These are phyloP conservation scores for Magnaporthiopsis rhizophila DNA, from an alignment of 2,329 filamentous ascomycete species.

Conservation along the genomic window DNA sequence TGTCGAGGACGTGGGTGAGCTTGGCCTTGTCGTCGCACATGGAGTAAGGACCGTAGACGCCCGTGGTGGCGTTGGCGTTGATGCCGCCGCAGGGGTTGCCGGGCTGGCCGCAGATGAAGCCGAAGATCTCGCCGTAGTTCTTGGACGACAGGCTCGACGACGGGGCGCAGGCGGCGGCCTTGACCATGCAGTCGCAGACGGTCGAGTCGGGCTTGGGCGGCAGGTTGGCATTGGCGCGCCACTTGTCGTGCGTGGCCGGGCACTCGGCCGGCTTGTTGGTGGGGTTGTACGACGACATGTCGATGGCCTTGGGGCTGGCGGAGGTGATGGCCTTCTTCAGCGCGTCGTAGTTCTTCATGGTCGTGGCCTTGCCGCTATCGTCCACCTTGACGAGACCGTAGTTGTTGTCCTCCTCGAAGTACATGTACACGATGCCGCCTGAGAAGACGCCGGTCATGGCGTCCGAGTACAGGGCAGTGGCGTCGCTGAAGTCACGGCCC, in stretches of 20 bases:
- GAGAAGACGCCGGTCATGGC: constrained; percentile 86
- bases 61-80: constrained; percentile 55
- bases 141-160: constrained; percentile 46
- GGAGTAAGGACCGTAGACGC: constrained; percentile 67
- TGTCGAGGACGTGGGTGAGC: constrained; percentile 65
- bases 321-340: constrained; percentile 63
- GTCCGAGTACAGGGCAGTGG: constrained; percentile 66
- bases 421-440: constrained; percentile 98
- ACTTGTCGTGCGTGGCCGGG: constrained; percentile 56
- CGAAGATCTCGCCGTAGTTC: constrained; percentile 62
- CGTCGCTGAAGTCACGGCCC: constrained; percentile 77
- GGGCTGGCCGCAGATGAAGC: constrained; percentile 57
- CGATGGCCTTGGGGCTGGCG: constrained; percentile 57
- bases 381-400: constrained; percentile 67
- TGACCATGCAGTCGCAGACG: constrained; percentile 82
- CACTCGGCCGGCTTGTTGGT: constrained; percentile 64
- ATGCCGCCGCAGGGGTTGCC: constrained; percentile 58
- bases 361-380: constrained; percentile 49
- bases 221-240: constrained; percentile 62
- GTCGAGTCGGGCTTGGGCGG: constrained; percentile 73
- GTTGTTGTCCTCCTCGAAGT: constrained; percentile 84
- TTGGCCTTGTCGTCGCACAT: constrained; percentile 67
- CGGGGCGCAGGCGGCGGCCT: constrained; percentile 63
- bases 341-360: constrained; percentile 65
- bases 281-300: constrained; percentile 62